phyloP scores from a whole-genome alignment of 1,284 basidiomycete species.

The Apiotrichum laibachii region DNA sequence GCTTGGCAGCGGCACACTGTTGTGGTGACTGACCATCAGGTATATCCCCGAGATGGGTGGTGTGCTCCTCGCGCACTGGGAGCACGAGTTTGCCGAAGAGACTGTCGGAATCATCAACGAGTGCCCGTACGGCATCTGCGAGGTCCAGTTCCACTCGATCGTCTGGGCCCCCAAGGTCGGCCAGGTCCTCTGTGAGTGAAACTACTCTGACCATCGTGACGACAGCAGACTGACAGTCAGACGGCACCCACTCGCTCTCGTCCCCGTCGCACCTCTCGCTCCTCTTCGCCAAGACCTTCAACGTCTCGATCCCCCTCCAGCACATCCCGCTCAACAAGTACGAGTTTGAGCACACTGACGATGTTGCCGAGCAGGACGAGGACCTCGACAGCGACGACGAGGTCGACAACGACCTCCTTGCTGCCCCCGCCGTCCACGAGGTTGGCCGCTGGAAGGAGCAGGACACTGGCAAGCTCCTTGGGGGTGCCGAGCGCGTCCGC shows the following conservation, averaged over 20 bases:
- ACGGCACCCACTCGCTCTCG: conserved; percentile 80
- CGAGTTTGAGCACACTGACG: conserved; percentile 73
- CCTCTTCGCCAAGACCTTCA: conserved; percentile 91
- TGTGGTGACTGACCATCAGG: conserved; percentile 53
- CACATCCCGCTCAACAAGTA: conserved; percentile 81
- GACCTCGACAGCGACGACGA: conserved; percentile 33
- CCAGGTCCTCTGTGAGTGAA: conserved; percentile 69
- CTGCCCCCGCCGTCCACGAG: conserved; percentile 34
- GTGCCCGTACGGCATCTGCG: conserved; percentile 78
- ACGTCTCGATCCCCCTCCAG: conserved; percentile 89
- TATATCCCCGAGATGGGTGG: conserved; percentile 84
- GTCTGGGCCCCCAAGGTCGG: conserved; percentile 88
- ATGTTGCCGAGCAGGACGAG: conserved; percentile 25
- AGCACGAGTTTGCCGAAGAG: conserved; percentile 66
- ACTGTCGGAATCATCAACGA: conserved; percentile 74
- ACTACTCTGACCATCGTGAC: not conserved
- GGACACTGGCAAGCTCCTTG: conserved; percentile 66
- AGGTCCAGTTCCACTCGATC: conserved; percentile 74
- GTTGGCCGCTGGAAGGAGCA: conserved; percentile 78
- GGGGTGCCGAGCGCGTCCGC: conserved; percentile 67
- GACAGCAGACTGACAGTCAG: conserved; percentile 51
- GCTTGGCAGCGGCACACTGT: not conserved
- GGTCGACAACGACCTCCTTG: conserved; percentile 33
- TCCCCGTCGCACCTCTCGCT: conserved; percentile 93
- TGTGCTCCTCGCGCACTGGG: conserved; percentile 82